phyloP scores from a whole-genome alignment of 169 alveolate species.

The Theileria equi region DNA sequence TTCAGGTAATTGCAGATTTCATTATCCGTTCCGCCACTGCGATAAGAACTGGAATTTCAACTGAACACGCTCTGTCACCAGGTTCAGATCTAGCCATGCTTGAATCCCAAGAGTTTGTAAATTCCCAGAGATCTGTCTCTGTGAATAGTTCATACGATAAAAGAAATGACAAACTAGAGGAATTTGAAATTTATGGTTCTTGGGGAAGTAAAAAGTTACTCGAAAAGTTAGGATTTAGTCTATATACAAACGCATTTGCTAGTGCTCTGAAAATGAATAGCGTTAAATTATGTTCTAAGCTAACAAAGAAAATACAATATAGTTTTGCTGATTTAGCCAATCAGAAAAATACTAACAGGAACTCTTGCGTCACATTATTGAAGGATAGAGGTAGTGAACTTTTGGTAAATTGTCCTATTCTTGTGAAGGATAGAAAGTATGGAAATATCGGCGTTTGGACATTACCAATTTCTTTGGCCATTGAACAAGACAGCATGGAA shows the following conservation, averaged over 20 bases:
- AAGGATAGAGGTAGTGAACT: constrained; percentile 80
- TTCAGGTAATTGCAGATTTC: constrained; percentile 74
- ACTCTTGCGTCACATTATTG: constrained; percentile 65
- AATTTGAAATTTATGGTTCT: constrained; percentile 70
- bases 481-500: constrained; percentile 72
- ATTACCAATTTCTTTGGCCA: constrained; percentile 81
- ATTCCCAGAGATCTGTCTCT: background rate
- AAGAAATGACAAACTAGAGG: constrained; percentile 2
- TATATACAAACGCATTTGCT: constrained; percentile 62
- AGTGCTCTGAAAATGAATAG: constrained; percentile 67
- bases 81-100: background rate
- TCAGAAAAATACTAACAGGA: constrained; percentile 64
- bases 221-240: constrained; percentile 71
- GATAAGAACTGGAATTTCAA: constrained; percentile 2
- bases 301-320: constrained; percentile 67
- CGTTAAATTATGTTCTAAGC: constrained; percentile 62
- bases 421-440: constrained; percentile 71
- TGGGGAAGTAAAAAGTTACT: constrained; percentile 75
- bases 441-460: constrained; percentile 78
- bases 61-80: background rate
- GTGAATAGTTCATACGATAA: too few species aligned
- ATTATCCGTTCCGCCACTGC: constrained; percentile 64
- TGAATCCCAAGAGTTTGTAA: background rate
- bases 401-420: constrained; percentile 80
- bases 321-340: constrained; percentile 63